Evolutionary conservation across 2,329 filamentous ascomycete species (phyloP), one percentile per base, ranked within the genome.

Genomic region (Grosmannia huntii): DNA sequence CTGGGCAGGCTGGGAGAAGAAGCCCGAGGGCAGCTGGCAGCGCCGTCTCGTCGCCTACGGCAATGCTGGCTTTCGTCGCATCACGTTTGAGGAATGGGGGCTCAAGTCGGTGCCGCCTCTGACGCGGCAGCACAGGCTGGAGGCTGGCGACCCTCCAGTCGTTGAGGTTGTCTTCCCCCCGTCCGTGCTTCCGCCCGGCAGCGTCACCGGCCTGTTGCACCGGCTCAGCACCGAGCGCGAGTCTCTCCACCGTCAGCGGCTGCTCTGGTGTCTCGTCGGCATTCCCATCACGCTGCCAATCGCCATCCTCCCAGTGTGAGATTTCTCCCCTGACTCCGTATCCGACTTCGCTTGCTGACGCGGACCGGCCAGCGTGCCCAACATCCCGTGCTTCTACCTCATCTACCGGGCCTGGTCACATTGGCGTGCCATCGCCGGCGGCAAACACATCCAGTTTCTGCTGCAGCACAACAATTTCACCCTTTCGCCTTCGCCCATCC

Each of bases 1-100:
- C 50, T 97, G 92, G 92, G 80, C 87, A 4, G 75, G 77, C 60
- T 97, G 92, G 91, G 94, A 97, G 72, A 84, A 86, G 69, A 86
- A 86, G 64, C 84, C 91, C 21, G 78, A 77, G 51, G 88, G 89
- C 57, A 62, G 49, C 21, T 97, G 94, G 94, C 90, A 96, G 76
- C 90, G 87, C 68, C 83, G 83, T 65, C 79, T 96, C 23, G 92
- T 94, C 56, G 78, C 81, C 60, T 95, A 92, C 71, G 94, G 94
- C 58, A 96, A 99, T 73, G 76, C 83, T 54, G 83, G 89, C 19
- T 82, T 99, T 61, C 85, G 89, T 65, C 83, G 89, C 62, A 95
- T 99, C 66, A 89, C 94, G 3, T 96, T 89, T 70, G 89, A 97
- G 73, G 94, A 99, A 85, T 99, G 94, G 94, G 90, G 89, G 0